Evolutionary conservation across 768 basidiomycete species (phyloP), one percentile per base, ranked within the genome.

Genomic region (Termitomyces sp.): DNA sequence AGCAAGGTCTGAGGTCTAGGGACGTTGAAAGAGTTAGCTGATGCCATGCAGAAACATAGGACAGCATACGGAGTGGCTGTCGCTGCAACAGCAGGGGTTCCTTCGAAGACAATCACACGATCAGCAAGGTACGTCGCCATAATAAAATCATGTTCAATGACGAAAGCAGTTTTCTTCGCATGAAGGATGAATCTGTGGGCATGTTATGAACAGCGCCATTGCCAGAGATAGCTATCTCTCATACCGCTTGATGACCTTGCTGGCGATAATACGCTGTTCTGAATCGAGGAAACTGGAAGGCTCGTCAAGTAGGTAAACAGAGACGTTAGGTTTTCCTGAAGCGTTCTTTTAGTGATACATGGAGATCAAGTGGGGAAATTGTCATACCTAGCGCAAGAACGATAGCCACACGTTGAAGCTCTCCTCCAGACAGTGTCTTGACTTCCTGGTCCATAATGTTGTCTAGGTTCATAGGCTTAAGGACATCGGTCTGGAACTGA

Each of bases 91-190:
- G 94, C 95, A 6, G 97, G 96, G 64, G 84, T 72, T 39, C 91
- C 91, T 68, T 90, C 87, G 64, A 93, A 95, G 12, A 95, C 93
- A 58, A 96, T 94, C 65, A 97, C 94, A 45, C 96, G 89, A 69
- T 99, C 97, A 41, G 97, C 96, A 55, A 99, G 89, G 72, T 99
- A 98, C 2, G 96, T 98, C 3, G 96, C 95, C 96, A 98, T 98
- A 77, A 98, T 97, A 73, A 99, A 98, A 78, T 98, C 96, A 85
- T 99, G 97, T 81, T 99, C 97, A 67, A 99, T 98, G 65, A 99
- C 83, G 70, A 99, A 98, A 0, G 97, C 97, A 1, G 95, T 98
- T 76, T 95, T 94, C 79, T 97, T 97, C 14, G 94, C 84, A 67
- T 97, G 91, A 30, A 98, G 85, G 66, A 99, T 92, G 74, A 96